Base-by-base conservation (phyloP, 148 eudicot genomes). In the Oxyria digyna region DNA sequence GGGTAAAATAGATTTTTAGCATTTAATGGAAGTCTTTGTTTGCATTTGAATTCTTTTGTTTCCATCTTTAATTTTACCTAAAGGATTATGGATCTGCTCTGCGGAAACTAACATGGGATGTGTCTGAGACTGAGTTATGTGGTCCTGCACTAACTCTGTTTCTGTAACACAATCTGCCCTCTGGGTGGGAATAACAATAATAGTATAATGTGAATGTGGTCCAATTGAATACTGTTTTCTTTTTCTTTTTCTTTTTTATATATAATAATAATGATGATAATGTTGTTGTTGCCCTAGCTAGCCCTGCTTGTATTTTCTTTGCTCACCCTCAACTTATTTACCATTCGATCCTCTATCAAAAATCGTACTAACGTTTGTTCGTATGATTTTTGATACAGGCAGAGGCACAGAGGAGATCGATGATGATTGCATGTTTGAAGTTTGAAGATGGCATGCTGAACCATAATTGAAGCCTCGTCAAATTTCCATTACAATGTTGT, bases 141-240 rank as follows among this genome's bases (percentile, higher is more conserved):
- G 65, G 65, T 59, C 65, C 65, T 59, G 65, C 65, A 27, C 65
- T 59, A n/a, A n/a, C n/a, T n/a, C n/a, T 29, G 65, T 59, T 59
- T 59, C 65, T 59, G 65, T 59, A 38, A 59, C 65, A 59, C 35
- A 59, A 59, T 59, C 65, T 59, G 65, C 8, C n/a, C n/a, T 59
- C 20, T 52, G 59, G 31, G 62, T 24, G 35, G 20, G 65, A 59
- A 59, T 29, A 27, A 31, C 14, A 29, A 29, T 59, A 59, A 15
- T 59, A 29, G 35, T 59, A 59, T 14, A 59, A 3, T 59, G 37
- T 59, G 37, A 59, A 29, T 59, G 65, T 59, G 65, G 65, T 59
- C 65, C 65, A 29, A 27, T 59, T 59, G 8, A 9, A 59, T 59
- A 29, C 65, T 29, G 15, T 9, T 54, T 55, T 23, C 6, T 4